These are phyloP conservation scores for Hymenoscyphus albidus DNA, from an alignment of 2,329 filamentous ascomycete species.

Conservation along the genomic window DNA sequence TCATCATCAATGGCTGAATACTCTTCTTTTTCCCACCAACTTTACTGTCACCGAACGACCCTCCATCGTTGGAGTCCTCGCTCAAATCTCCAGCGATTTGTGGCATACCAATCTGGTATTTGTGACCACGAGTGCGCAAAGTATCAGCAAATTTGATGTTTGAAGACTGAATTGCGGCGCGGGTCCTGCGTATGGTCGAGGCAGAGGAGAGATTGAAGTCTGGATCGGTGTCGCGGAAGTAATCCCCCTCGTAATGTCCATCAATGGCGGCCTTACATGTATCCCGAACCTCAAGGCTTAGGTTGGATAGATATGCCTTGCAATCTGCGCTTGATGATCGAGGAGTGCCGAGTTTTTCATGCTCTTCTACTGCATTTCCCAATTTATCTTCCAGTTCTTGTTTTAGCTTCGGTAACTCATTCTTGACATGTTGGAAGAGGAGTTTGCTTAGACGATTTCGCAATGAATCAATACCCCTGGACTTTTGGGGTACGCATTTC, in stretches of 20 bases:
- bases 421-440: slow-evolving; percentile 17
- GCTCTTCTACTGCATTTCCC: slow-evolving; percentile 1
- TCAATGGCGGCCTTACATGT: slow-evolving; percentile 12
- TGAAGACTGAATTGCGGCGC: slow-evolving; percentile 12
- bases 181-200: slow-evolving; percentile 5
- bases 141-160: slow-evolving; percentile 11
- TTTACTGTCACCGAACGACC: too few species aligned
- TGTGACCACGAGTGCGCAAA: slow-evolving; percentile 6
- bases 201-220: slow-evolving; percentile 4
- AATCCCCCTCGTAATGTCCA: slow-evolving; percentile 17
- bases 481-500: slow-evolving; percentile 18
- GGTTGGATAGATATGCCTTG: slow-evolving; percentile 11
- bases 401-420: slow-evolving; percentile 18
- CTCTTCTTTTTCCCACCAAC: too few species aligned
- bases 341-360: slow-evolving; percentile 7
- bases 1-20: too few species aligned
- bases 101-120: slow-evolving; percentile 8
- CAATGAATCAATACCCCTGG: slow-evolving; percentile 5
- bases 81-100: too few species aligned
- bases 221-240: slow-evolving; percentile 11
- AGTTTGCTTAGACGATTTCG: slow-evolving; percentile 3
- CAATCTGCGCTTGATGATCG: slow-evolving; percentile 12
- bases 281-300: slow-evolving; percentile 9
- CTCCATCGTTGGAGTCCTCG: too few species aligned
- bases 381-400: slow-evolving; percentile 26